phyloP scores from a whole-genome alignment of 2,329 filamentous ascomycete genomes.

The Hypoxylon sp. region DNA sequence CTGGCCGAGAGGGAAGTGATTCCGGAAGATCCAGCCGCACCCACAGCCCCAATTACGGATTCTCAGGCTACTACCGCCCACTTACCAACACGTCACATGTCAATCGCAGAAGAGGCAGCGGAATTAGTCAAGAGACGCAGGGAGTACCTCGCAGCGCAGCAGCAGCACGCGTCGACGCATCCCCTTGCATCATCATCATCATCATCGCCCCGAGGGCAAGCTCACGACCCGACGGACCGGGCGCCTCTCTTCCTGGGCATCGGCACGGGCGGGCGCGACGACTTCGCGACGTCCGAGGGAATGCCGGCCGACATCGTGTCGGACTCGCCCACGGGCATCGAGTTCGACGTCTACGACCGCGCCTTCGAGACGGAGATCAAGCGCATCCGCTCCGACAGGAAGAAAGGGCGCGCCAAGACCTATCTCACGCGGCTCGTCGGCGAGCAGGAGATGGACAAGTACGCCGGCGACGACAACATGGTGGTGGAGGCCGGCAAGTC shows the following conservation, averaged over 20 bases:
- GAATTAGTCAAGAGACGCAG: conserved; percentile 61
- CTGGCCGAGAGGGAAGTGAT: conserved; percentile 35
- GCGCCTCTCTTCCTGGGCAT: conserved; percentile 78
- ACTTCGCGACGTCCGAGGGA: conserved; percentile 51
- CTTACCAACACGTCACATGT: conserved; percentile 37
- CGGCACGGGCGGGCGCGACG: conserved; percentile 70
- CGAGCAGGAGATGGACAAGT: conserved; percentile 57
- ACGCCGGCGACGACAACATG: conserved; percentile 54
- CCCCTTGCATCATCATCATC: too few species aligned
- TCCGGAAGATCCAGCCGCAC: conserved; percentile 12
- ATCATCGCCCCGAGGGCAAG: conserved; percentile 62
- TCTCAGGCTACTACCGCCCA: conserved; percentile 19
- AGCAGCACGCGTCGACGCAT: conserved; percentile 46
- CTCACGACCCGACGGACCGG: conserved; percentile 72
- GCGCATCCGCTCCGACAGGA: conserved; percentile 54
- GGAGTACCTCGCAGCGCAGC: conserved; percentile 53
- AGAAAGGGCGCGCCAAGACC: conserved; percentile 54
- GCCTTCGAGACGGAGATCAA: conserved; percentile 88
- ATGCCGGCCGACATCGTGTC: conserved; percentile 67
- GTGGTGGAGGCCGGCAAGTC: conserved; percentile 51
- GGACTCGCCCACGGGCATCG: conserved; percentile 85
- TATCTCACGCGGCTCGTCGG: conserved; percentile 64
- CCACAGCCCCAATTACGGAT: conserved; percentile 23
- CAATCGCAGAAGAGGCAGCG: conserved; percentile 62
- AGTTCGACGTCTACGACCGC: conserved; percentile 88